Evolutionary conservation across 257 asterid species (phyloP), one percentile per base, ranked within the genome.

Genomic region (Nicotiana obtusifolia): DNA sequence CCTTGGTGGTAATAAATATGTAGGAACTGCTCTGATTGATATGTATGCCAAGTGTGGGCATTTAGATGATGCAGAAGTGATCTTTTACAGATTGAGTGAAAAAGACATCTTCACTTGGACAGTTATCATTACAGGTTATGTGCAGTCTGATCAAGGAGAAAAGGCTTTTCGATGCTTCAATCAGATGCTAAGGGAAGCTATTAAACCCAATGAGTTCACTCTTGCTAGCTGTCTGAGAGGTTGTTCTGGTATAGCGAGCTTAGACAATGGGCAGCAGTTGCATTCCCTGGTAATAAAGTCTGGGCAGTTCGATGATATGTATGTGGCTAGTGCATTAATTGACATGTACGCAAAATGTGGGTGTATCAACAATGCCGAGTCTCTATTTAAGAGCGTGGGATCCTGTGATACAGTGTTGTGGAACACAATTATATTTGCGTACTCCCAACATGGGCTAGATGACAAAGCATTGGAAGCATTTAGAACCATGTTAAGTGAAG

Each of bases 281-380:
- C 98, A 94, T 78, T 90, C 96, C 5, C 80, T 92, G 81, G 88
- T 88, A 67, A 68, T 91, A 31, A 92, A 92, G 80, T 75, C 90
- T 59, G 97, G 98, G 75, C 88, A 89, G 16, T 84, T 85, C 19
- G 24, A 80, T 52, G 92, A 91, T 81, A 81, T 86, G 81, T 90
- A 85, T 64, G 92, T 92, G 71, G 89, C 92, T 49, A 91, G 91
- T 83, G 89, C 95, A 49, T 83, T 94, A 76, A 86, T 91, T 35
- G 95, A 91, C 86, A 88, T 94, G 98, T 94, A 94, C 35, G 94
- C 92, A 57, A 93, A 93, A 85, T 93, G 95, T 85, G 98, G 98
- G 69, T 76, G 85, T 66, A 87, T 94, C 44, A 89, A 88, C n/a
- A 93, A 90, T 77, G 94, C 98, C 8, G 97, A 90, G 81, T 79